Base-by-base conservation (phyloP, 2,329 filamentous ascomycete genomes). In the Phoma sp. region DNA sequence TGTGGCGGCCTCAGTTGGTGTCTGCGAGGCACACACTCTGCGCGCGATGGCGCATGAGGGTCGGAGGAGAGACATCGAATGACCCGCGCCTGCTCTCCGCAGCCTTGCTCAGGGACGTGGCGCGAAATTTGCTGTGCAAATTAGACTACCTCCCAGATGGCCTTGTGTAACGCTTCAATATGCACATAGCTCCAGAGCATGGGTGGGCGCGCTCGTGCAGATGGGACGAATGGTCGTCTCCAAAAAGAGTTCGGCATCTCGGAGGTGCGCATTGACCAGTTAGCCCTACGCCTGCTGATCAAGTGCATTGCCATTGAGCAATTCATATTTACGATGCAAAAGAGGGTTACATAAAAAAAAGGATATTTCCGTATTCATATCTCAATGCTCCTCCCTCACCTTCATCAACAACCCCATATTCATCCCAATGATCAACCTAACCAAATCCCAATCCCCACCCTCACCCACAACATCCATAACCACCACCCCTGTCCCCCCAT, bases 381-480 rank as follows among this genome's bases (percentile, higher is more conserved):
- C 9, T 46, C 42, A 40, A 18, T 42, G 36, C 14, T 28, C 50
- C 14, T 46, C 46, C 23, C 26, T 15, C 12, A 43, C 9, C 42
- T 53, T 60, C 34, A 47, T 43, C 55, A 66, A 37, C 47, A 85
- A 67, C 51, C 77, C 88, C 20, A 89, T 85, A 72, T 99, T 99
- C 91, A 96, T 93, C 6, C 91, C 93, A 6, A 98, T 88, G 65
- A 97, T 88, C 75, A 91, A 90, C 60, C 88, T 84, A 29, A 96
- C 85, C 48, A 98, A 76, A 77, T 97, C 92, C 93, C 93, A 99
- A 76, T 98, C 90, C 0, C 88, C 92, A 58, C 87, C 83, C 56
- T 87, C 80, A 2, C 95, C 95, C 43, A 97, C 93, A 91, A 91
- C 97, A 75, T 99, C 95, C 57, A 90, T 95, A 21, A 98, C 89